Conservation (phyloP, 2,329 filamentous ascomycete species). For the Fusarium subtropicale region DNA sequence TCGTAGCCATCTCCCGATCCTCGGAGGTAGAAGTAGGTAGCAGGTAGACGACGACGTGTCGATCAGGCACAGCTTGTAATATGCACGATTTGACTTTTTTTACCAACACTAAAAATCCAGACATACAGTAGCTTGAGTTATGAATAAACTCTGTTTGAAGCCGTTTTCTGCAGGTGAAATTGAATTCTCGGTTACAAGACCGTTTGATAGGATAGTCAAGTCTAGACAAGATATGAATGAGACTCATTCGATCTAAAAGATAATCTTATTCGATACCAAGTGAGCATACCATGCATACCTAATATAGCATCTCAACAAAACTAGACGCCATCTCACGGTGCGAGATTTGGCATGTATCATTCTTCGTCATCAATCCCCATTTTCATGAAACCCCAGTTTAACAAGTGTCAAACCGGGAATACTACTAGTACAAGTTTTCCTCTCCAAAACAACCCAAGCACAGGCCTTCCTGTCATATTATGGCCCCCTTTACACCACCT, state of each 20-base stretch:
- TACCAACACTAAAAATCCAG: background rate
- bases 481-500: background rate
- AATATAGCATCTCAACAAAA: slow-evolving; percentile 19
- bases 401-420: slow-evolving; percentile 20
- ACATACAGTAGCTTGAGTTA: background rate
- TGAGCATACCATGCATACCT: background rate
- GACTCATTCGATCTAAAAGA: background rate
- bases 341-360: background rate
- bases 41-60: slow-evolving; percentile 13
- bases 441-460: background rate
- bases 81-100: slow-evolving; percentile 26
- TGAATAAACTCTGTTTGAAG: slow-evolving; percentile 1
- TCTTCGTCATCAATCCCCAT: slow-evolving; percentile 21
- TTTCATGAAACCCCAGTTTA: slow-evolving; percentile 11
- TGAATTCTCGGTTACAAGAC: background rate
- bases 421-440: slow-evolving; percentile 32
- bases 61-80: slow-evolving; percentile 33
- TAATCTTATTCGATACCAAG: background rate
- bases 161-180: background rate
- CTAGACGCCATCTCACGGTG: slow-evolving; percentile 26
- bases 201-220: slow-evolving; percentile 2
- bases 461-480: background rate
- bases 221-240: too few species aligned
- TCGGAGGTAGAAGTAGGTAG: slow-evolving; percentile 9
- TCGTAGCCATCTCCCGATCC: slow-evolving; percentile 19